These are phyloP conservation scores for Acacia pycnantha DNA, from an alignment of 331 rosid genomes.

Conservation along the genomic window DNA sequence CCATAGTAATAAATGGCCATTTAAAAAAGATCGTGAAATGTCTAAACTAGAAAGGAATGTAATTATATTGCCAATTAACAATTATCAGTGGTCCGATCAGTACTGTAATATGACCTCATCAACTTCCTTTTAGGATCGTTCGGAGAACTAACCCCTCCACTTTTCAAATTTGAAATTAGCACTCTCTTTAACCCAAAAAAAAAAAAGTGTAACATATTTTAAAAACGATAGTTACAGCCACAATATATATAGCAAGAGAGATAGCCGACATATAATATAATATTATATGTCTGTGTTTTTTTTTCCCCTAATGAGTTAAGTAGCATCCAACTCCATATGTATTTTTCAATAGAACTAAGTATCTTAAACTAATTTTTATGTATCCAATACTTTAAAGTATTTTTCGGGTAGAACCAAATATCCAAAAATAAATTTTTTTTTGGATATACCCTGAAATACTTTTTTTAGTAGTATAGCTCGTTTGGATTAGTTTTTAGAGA, in stretches of 20 bases:
- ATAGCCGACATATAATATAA: no score
- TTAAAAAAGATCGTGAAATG: neutral
- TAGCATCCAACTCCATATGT: no score
- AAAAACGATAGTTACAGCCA: conserved; percentile 23
- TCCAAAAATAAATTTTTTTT: no score
- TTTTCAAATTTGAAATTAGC: neutral
- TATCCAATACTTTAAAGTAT: no score
- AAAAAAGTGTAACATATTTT: neutral
- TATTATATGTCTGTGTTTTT: no score
- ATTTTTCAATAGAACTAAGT: no score
- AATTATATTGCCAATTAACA: conserved; percentile 3
- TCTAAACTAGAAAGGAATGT: neutral
- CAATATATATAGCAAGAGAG: neutral
- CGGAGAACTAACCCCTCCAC: neutral
- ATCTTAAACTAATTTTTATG: no score
- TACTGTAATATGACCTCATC: neutral
- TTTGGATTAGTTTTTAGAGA: no score
- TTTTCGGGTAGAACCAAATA: no score
- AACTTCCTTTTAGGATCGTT: neutral
- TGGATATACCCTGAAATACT: no score
- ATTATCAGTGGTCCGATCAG: neutral
- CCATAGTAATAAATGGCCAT: neutral
- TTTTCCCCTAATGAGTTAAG: no score
- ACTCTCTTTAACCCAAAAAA: neutral
- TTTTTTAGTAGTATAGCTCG: no score